Conservation (phyloP, 2,329 filamentous ascomycete genomes). For the Cordyceps javanica region DNA sequence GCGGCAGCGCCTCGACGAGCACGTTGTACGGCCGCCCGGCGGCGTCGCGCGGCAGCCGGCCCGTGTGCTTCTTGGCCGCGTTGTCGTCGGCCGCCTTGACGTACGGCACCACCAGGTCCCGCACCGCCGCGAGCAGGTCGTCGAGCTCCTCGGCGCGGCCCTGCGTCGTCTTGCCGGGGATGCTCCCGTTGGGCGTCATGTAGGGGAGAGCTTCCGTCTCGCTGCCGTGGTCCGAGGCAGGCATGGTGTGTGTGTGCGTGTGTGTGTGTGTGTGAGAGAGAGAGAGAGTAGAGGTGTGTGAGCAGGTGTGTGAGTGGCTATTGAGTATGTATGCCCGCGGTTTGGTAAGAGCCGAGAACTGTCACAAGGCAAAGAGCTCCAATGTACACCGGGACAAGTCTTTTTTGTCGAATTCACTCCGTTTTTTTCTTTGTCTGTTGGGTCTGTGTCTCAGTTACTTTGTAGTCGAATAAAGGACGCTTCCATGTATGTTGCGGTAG, state of each 20-base stretch:
- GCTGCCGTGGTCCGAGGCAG: constrained; percentile 9
- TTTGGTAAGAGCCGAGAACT: too few relatives aligned
- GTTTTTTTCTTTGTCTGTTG: too few relatives aligned
- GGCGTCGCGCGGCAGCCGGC: constrained; percentile 29
- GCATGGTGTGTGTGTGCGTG: neutral
- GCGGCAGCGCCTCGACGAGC: constrained; percentile 56
- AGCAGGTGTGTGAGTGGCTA: neutral
- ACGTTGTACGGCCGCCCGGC: constrained; percentile 44
- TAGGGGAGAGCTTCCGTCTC: constrained; percentile 5
- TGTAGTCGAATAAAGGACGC: too few relatives aligned
- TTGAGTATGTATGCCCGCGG: too few relatives aligned
- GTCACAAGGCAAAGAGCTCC: neutral
- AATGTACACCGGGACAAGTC: too few relatives aligned
- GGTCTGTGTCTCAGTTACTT: too few relatives aligned
- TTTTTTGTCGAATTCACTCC: too few relatives aligned
- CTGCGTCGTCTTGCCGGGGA: neutral
- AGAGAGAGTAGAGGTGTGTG: neutral
- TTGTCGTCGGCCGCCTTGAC: constrained; percentile 62
- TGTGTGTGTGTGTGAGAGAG: neutral
- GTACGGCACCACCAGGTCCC: constrained; percentile 63
- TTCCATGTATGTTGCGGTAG: neutral
- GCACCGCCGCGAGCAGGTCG: constrained; percentile 62
- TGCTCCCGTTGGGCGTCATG: neutral
- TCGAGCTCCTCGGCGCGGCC: constrained; percentile 11
- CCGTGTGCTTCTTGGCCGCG: constrained; percentile 43